phyloP scores from a whole-genome alignment of 2,329 filamentous ascomycete species.

The Colletotrichum musae region DNA sequence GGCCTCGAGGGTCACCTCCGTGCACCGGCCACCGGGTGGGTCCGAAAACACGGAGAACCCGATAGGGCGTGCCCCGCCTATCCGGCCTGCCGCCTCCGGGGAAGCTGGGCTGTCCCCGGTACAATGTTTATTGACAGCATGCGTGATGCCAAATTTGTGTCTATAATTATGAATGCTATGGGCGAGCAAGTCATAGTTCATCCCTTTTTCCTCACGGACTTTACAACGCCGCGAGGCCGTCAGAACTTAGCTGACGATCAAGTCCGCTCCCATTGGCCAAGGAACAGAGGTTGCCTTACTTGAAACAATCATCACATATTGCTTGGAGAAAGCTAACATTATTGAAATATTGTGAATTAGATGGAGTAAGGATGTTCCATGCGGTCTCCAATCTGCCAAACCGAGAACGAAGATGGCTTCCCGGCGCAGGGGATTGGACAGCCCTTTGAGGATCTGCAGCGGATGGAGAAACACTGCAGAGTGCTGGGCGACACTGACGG shows the following conservation, averaged over 20 bases:
- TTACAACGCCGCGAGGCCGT: neutral
- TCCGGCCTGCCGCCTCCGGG: neutral
- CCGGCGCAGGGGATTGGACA: neutral
- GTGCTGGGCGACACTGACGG: no score
- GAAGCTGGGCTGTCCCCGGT: slow-evolving; percentile 12
- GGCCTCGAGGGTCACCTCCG: neutral
- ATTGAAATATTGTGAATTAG: slow-evolving; percentile 8
- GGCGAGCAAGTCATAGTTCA: slow-evolving; percentile 1
- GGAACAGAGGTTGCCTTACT: neutral
- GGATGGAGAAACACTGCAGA: neutral
- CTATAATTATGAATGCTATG: slow-evolving; percentile 11
- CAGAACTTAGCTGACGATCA: neutral
- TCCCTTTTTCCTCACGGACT: slow-evolving; percentile 17
- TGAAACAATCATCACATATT: slow-evolving; percentile 12
- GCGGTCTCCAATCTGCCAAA: neutral
- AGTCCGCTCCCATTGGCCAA: neutral
- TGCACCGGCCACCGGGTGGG: slow-evolving; percentile 15
- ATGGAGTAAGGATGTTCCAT: slow-evolving; percentile 3
- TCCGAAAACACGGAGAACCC: slow-evolving; percentile 20
- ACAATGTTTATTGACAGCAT: neutral
- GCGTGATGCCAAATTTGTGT: neutral
- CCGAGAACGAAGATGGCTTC: neutral
- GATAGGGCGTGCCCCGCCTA: slow-evolving; percentile 23
- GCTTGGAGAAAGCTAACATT: slow-evolving; percentile 9
- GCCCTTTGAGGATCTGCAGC: neutral